These are phyloP conservation scores for Pyrenopolyporus hunteri DNA, from an alignment of 495 filamentous ascomycete species.

Conservation along the genomic window DNA sequence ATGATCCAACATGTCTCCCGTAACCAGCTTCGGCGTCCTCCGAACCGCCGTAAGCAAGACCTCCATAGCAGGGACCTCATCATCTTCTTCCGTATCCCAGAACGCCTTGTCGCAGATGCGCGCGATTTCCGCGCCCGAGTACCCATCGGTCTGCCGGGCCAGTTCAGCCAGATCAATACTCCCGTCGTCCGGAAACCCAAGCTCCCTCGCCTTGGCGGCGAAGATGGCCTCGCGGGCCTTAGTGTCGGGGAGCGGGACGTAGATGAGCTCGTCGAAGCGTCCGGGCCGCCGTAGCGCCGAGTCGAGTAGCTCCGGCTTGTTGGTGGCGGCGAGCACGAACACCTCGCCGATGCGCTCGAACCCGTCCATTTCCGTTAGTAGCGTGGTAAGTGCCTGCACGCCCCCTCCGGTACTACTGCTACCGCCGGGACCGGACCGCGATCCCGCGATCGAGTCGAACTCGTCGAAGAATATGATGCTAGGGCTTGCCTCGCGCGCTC, in stretches of 20 bases:
- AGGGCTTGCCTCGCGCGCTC: constrained; percentile 83
- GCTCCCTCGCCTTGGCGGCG: constrained; percentile 50
- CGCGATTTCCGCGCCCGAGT: constrained; percentile 88
- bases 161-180: constrained; percentile 71
- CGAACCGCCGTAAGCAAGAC: constrained; percentile 70
- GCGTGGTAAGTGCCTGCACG: constrained; percentile 86
- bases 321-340: constrained; percentile 91
- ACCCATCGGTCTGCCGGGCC: constrained; percentile 76
- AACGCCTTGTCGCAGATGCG: constrained; percentile 70
- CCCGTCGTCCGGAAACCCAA: constrained; percentile 41
- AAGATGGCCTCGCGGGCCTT: constrained; percentile 79
- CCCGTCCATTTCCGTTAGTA: constrained; percentile 96
- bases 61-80: constrained; percentile 53
- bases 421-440: constrained; percentile 60
- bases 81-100: constrained; percentile 42
- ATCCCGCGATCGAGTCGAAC: constrained; percentile 89
- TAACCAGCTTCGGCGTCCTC: constrained; percentile 71
- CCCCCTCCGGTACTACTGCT: constrained; percentile 53
- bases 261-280: constrained; percentile 86
- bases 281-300: constrained; percentile 87
- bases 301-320: constrained; percentile 86
- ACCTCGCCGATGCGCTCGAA: constrained; percentile 86
- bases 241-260: constrained; percentile 82
- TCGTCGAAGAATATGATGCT: constrained; percentile 99
- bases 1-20: constrained; percentile 63